Evolutionary conservation across 1,139 yeast genomes (phyloP), one percentile per base, ranked within the genome.

Genomic region (Geotrichum cucujoidarum): DNA sequence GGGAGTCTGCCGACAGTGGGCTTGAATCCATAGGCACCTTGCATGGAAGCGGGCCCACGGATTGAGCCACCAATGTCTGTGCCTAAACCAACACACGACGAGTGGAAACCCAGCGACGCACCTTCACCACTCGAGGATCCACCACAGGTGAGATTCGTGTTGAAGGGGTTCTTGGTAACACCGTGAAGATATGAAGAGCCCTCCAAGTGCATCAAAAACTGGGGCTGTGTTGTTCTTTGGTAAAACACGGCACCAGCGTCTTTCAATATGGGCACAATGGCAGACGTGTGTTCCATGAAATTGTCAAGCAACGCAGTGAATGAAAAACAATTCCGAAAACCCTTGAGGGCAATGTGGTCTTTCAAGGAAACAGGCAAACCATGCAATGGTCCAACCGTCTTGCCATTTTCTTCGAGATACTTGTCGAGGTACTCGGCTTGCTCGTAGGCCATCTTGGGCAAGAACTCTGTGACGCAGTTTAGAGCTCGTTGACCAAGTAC

Each of bases 61-160:
- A 84, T 80, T 1, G 86, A 79, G 1, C 92, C 94, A 52, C 92
- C 94, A 57, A 84, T 83, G 64, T 84, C 94, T 36, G 85, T 76
- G 17, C 92, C 92, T 50, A 83, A 72, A 40, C 90, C 90, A 37
- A 83, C 54, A 1, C 78, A 72, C 27, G 86, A 77, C 10, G 82
- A 88, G 41, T 80, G 82, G 65, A 80, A 76, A 1, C 76, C 78
- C 40, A 80, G 78, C 30, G 50, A 22, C 2, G 54, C 59, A 55
- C 90, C 89, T 64, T 83, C 92, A 56, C 94, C 94, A 30, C 86
- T 81, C 1, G 88, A 81, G 0, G 88, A 81, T 10, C 94, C 94
- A 53, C 84, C 84, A 3, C 81, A 72, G 16, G 80, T 73, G 51
- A 78, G 62, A 13, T 72, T 62, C 3, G 78, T 69, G 56, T 80